Evolutionary conservation across 2,329 filamentous ascomycete species (phyloP).

Genomic region (Waltergamsia citrina): DNA sequence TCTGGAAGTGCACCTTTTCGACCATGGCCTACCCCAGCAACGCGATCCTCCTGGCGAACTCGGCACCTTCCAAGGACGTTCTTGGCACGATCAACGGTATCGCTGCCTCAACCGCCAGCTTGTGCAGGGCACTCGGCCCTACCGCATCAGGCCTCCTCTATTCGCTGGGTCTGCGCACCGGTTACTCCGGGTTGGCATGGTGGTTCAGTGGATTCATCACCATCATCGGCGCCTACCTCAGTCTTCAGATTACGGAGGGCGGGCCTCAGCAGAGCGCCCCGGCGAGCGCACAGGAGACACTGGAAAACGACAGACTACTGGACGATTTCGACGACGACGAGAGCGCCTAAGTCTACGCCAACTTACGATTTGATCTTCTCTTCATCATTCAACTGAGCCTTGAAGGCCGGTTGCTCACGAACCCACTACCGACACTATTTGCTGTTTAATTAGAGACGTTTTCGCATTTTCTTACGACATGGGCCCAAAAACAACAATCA

Average conservation of each 20-base stretch:
- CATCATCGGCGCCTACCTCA: constrained; percentile 63
- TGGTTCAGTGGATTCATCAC: constrained; percentile 80
- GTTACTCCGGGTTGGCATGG: constrained; percentile 86
- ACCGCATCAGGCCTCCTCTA: constrained; percentile 82
- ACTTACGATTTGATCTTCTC: too few relatives aligned
- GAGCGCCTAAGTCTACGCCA: constrained; percentile 13
- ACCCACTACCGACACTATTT: too few relatives aligned
- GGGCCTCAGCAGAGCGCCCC: constrained; percentile 31
- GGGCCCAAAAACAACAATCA: too few relatives aligned
- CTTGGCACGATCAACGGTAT: constrained; percentile 90
- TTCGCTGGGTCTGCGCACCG: constrained; percentile 65
- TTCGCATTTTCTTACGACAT: too few relatives aligned
- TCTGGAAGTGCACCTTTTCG: constrained; percentile 90
- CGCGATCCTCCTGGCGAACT: constrained; percentile 81
- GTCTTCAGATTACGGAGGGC: constrained; percentile 64
- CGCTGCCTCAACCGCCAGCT: constrained; percentile 81
- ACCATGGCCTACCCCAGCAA: constrained; percentile 88
- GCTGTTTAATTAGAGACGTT: too few relatives aligned
- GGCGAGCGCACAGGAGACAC: constrained; percentile 24
- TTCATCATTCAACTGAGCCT: too few relatives aligned
- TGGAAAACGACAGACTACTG: constrained; percentile 22
- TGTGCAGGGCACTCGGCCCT: constrained; percentile 82
- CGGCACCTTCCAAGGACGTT: constrained; percentile 72
- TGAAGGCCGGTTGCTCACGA: too few relatives aligned
- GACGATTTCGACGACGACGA: constrained; percentile 21